Percentiles rank a stretch among this genome's conserved stretches.
Evolutionary conservation across 2,329 filamentous ascomycete species (phyloP).

Genomic region (Apiospora malaysiana): DNA sequence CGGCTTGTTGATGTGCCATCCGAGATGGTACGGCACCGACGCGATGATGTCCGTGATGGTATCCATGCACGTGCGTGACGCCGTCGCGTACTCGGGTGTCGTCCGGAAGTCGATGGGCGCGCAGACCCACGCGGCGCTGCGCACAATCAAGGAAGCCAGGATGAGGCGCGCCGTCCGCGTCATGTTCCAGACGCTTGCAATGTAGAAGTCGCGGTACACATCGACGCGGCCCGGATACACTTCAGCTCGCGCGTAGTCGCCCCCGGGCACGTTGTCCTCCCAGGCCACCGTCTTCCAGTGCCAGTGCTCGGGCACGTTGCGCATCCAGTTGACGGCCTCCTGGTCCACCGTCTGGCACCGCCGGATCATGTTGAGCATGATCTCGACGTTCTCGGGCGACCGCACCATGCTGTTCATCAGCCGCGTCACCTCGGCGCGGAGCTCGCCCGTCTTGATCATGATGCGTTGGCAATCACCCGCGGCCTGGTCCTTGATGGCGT

Average conservation of each 20-base stretch:
- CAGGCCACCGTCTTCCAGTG: constrained; percentile 59
- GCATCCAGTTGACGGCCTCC: constrained; percentile 58
- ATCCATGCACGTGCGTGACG: constrained; percentile 56
- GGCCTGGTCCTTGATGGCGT: constrained; percentile 55
- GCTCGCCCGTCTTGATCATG: constrained; percentile 59
- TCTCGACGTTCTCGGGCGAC: constrained; percentile 55
- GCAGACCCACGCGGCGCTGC: constrained; percentile 66
- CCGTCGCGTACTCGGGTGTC: constrained; percentile 65
- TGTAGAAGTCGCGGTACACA: constrained; percentile 63
- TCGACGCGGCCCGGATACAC: constrained; percentile 67
- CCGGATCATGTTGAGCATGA: constrained; percentile 58
- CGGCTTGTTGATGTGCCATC: constrained; percentile 58
- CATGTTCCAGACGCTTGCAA: constrained; percentile 64
- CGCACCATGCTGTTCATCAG: constrained; percentile 53
- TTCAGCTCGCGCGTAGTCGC: constrained; percentile 58
- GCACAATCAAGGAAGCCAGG: constrained; percentile 60
- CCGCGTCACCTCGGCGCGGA: constrained; percentile 60
- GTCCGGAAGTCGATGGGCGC: constrained; percentile 66
- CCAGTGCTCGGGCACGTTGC: constrained; percentile 56
- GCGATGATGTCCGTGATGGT: constrained; percentile 65
- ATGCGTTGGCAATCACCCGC: constrained; percentile 57
- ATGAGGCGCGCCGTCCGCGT: constrained; percentile 59
- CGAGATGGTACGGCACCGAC: constrained; percentile 65
- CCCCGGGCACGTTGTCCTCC: constrained; percentile 59
- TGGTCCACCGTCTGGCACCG: constrained; percentile 58